A percentile compares a stretch with the other conserved stretches of the same genome.
Evolutionary conservation across 495 filamentous ascomycete genomes (phyloP).

Genomic region (Neurospora intermedia): DNA sequence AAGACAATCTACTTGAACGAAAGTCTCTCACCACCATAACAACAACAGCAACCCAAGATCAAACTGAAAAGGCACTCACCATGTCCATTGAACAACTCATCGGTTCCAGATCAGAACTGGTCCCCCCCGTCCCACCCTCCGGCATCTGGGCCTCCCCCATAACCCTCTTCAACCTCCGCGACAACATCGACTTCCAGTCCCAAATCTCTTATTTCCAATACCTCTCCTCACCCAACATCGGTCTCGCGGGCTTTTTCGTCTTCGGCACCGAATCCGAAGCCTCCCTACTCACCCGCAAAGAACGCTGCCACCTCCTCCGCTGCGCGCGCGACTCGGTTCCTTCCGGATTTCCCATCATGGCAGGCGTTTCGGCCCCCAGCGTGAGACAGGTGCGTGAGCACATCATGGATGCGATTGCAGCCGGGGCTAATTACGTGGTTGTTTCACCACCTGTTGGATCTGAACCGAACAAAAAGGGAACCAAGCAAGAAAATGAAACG

Average conservation of each 20-base stretch:
- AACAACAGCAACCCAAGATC: neutral
- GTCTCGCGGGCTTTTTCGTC: slow-evolving; percentile 48
- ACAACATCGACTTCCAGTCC: slow-evolving; percentile 38
- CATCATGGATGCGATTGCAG: slow-evolving; percentile 40
- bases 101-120: neutral
- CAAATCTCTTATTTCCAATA: slow-evolving; percentile 46
- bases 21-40: neutral
- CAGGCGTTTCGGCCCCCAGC: slow-evolving; percentile 52
- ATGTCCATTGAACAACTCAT: too few relatives aligned
- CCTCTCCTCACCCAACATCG: slow-evolving; percentile 33
- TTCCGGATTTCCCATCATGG: slow-evolving; percentile 45
- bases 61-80: neutral
- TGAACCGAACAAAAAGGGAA: neutral
- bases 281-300: slow-evolving; percentile 51
- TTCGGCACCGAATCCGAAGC: slow-evolving; percentile 58
- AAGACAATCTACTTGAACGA: neutral
- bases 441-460: slow-evolving; percentile 53
- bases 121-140: slow-evolving; percentile 25
- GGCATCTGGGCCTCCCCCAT: slow-evolving; percentile 36
- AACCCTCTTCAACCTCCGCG: slow-evolving; percentile 44
- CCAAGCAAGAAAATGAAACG: slow-evolving; percentile 24
- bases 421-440: slow-evolving; percentile 46
- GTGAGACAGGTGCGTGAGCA: slow-evolving; percentile 52
- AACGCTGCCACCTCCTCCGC: slow-evolving; percentile 40
- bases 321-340: slow-evolving; percentile 43